Percentiles rank a stretch among this genome's conserved stretches.
These are phyloP conservation scores for Pleoardoris graminearum DNA, from an alignment of 2,329 filamentous ascomycete species.

Conservation along the genomic window DNA sequence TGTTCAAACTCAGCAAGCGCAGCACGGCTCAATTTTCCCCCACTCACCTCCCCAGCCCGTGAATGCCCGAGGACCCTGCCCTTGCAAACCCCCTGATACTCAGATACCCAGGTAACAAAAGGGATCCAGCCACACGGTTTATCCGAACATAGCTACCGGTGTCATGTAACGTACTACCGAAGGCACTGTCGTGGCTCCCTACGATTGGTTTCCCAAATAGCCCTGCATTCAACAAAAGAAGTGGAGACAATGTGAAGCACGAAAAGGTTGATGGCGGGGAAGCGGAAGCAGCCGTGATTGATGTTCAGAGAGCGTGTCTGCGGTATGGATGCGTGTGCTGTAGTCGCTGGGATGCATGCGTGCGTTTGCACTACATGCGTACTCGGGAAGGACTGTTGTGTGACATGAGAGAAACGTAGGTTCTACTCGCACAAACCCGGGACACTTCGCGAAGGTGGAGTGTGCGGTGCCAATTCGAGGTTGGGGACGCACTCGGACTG, in stretches of 20 bases:
- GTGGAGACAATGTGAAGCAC: neutral
- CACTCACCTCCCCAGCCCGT: too few species aligned
- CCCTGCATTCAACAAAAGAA: neutral
- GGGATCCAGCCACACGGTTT: neutral
- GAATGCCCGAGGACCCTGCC: too few species aligned
- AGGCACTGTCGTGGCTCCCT: neutral
- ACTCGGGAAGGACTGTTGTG: neutral
- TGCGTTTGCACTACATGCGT: constrained; percentile 16
- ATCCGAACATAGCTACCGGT: neutral
- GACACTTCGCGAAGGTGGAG: too few species aligned
- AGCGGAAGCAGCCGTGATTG: neutral
- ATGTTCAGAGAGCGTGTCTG: neutral
- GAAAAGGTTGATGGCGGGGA: neutral
- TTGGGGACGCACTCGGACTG: too few species aligned
- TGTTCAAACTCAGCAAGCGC: too few species aligned
- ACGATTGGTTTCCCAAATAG: neutral
- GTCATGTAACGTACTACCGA: neutral
- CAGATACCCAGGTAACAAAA: neutral
- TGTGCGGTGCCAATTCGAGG: too few species aligned
- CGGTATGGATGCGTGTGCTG: constrained; percentile 1
- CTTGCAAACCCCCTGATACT: too few species aligned
- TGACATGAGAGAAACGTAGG: neutral
- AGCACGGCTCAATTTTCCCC: too few species aligned
- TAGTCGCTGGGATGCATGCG: constrained; percentile 6
- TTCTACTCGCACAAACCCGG: too few species aligned